Base-by-base conservation (phyloP, 345 rosid genomes). In the Citrus australasica region DNA sequence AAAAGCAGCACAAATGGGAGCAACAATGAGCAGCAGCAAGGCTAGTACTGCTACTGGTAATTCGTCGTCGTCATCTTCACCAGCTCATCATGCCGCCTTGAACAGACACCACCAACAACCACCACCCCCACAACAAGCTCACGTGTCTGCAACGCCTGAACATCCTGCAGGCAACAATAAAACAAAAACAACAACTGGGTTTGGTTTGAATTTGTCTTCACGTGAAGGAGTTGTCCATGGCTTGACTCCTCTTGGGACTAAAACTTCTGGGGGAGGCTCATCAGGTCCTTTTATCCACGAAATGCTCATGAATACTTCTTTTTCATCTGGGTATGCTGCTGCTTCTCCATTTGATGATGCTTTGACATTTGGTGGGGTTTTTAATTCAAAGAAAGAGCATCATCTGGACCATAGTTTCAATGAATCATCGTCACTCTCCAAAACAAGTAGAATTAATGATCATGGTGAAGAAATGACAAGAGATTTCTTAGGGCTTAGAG, bases 1-100 rank as follows among this genome's bases (percentile, higher is more conserved):
- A 81, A 93, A 89, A 71, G 97, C 97, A 37, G 90, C 97, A 42
- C 95, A 91, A 81, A 91, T 93, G 94, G 94, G 97, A 28, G 86
- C 91, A 62, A 80, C 84, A 35, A 88, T 86, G 85, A 83, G 90
- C 87, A 78, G 67, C 56, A 73, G 70, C 14, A 71, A 68, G 60
- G 71, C 79, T 71, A 79, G 78, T 58, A 67, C 30, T 35, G 32
- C 76, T 70, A 61, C 80, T 21, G 48, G 77, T 17, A 22, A 69
- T 28, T 25, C 69, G 32, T 6, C 62, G 22, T 71, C 74, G 10
- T 71, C 74, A 30, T 55, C 60, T 17, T 28, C 74, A 7, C 79
- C 68, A 83, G 78, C 42, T 78, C 80, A 67, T 76, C 82, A 6
- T 73, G 81, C 14, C 65, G 35, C 84, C 71, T 60, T 79, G 73